Evolutionary conservation across 140 eudicot genomes (phyloP).

Genomic region (Senecio squalidus): DNA sequence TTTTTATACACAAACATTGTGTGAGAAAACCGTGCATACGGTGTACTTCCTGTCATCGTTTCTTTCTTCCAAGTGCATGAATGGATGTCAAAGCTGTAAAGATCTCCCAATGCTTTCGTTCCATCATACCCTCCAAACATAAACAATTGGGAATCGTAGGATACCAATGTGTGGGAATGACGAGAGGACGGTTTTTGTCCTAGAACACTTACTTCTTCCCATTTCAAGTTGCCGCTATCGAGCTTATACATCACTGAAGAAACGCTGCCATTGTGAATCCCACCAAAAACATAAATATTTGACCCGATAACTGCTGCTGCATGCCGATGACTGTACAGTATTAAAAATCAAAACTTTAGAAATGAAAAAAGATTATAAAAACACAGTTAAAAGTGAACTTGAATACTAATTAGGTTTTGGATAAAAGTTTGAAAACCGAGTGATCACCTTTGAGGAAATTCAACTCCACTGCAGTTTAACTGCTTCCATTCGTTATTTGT

Average conservation of each 20-base stretch:
- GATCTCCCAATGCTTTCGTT: slow-evolving; percentile 71
- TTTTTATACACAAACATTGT: slow-evolving; percentile 74
- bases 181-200: slow-evolving; percentile 84
- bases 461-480: slow-evolving; percentile 49
- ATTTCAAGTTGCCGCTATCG: slow-evolving; percentile 49
- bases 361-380: not conserved
- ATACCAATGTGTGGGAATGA: slow-evolving; percentile 88
- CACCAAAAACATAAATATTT: slow-evolving; percentile 70
- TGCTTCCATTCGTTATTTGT: slow-evolving; percentile 54
- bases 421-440: not conserved
- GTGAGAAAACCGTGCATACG: slow-evolving; percentile 88
- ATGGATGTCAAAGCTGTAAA: slow-evolving; percentile 59
- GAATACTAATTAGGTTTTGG: not conserved
- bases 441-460: slow-evolving; percentile 71
- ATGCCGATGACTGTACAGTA: slow-evolving; percentile 77
- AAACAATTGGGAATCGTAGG: slow-evolving; percentile 45
- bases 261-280: slow-evolving; percentile 48
- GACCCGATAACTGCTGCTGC: slow-evolving; percentile 83
- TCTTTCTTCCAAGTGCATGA: slow-evolving; percentile 63
- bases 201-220: slow-evolving; percentile 52
- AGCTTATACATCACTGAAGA: slow-evolving; percentile 58
- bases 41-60: slow-evolving; percentile 48
- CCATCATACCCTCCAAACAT: slow-evolving; percentile 89
- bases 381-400: not conserved
- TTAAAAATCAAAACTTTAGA: no score